These are phyloP conservation scores for Fraxinus excelsior DNA, from an alignment of 257 asterid genomes.

Conservation along the genomic window DNA sequence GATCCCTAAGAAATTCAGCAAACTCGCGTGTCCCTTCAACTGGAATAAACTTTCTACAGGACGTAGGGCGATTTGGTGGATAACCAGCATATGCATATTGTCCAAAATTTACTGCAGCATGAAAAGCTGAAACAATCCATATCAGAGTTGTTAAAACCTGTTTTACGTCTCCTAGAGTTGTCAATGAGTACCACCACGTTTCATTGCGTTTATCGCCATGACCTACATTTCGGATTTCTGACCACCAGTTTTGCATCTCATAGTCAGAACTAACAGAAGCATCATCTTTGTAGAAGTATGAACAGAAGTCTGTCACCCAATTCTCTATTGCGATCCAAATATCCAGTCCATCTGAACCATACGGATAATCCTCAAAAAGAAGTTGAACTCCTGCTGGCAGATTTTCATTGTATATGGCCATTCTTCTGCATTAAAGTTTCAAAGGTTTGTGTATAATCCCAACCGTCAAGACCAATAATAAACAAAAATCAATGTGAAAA, in stretches of 20 bases:
- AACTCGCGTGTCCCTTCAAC: constrained; percentile 52
- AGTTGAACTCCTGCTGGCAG: constrained; percentile 45
- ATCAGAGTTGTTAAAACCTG: constrained; percentile 47
- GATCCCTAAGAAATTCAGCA: constrained; percentile 48
- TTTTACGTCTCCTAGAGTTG: constrained; percentile 33
- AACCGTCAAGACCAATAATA: no score
- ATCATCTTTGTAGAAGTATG: constrained; percentile 40
- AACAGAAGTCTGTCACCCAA: constrained; percentile 48
- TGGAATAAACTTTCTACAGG: constrained; percentile 42
- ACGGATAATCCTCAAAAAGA: constrained; percentile 53
- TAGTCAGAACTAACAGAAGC: constrained; percentile 35
- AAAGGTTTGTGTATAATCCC: neutral
- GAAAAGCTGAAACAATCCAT: constrained; percentile 47
- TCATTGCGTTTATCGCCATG: constrained; percentile 49
- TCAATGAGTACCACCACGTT: constrained; percentile 51
- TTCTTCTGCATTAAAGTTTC: constrained; percentile 37
- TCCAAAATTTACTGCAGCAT: constrained; percentile 48
- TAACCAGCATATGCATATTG: constrained; percentile 49
- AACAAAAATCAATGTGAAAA: no score
- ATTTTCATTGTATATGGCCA: constrained; percentile 39
- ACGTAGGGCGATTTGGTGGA: constrained; percentile 46
- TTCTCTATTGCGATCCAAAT: constrained; percentile 50
- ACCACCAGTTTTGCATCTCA: constrained; percentile 59
- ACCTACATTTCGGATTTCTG: constrained; percentile 43
- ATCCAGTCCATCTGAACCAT: constrained; percentile 53